Base-by-base conservation (phyloP, 768 basidiomycete species). In the Lactarius hengduanensis region DNA sequence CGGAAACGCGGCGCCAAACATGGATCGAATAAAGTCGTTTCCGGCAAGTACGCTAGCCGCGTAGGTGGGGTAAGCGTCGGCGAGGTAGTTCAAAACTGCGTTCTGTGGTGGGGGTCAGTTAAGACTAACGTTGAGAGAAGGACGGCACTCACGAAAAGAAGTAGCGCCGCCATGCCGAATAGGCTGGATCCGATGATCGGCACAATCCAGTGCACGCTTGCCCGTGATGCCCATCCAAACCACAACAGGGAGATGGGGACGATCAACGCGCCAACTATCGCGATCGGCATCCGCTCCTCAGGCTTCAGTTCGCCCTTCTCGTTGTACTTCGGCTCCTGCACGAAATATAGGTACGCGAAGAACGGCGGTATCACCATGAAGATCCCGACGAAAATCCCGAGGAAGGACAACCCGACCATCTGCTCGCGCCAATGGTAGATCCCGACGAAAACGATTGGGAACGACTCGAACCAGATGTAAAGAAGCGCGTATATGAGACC, bases 11-110 rank as follows among this genome's bases (percentile, higher is more conserved):
- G 62, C 57, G 34, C 65, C 65, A 34, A 77, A 72, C 63, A 72
- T 68, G 1, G 75, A 73, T 4, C 77, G 71, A 67, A 77, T 76
- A 16, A 77, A 66, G 61, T 73, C 77, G 57, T 77, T 77, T 41
- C 77, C 77, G 0, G 77, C 77, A 16, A 78, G 71, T 28, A 77
- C 76, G 47, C 71, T 72, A 30, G 77, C 77, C 2, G 73, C 74
- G 61, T 77, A 75, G 0, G 55, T 65, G 2, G 75, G 74, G 59
- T 78, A 78, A 32, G 75, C 76, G 40, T 72, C 72, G 1, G 75
- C 67, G 32, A 76, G 66, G 69, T 78, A 78, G 57, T 73, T 77
- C 45, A 74, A 67, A 41, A 75, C 69, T 26, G 71, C 70, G 41
- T 57, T 64, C 59, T 67, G 15, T 16, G 38, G 13, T 40, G 15